Conservation (phyloP, 1,139 yeast genomes). For the Geotrichum carabidarum region DNA sequence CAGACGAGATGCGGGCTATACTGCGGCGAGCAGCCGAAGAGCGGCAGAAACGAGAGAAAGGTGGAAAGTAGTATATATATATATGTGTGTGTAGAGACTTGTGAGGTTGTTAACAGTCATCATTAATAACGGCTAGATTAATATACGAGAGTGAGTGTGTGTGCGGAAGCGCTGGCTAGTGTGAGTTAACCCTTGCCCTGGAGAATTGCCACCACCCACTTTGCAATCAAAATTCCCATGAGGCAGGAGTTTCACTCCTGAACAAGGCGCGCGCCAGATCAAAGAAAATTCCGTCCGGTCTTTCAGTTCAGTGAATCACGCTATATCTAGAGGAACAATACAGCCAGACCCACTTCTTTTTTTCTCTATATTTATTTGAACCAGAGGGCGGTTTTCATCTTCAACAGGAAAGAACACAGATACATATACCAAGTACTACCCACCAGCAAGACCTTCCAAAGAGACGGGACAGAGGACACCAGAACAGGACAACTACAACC, state of each 20-base stretch:
- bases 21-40: constrained; percentile 29
- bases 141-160: no score
- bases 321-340: no score
- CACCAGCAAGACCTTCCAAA: neutral
- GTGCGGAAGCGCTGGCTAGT: neutral
- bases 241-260: neutral
- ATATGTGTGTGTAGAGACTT: neutral
- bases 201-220: constrained; percentile 1
- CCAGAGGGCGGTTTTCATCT: no score
- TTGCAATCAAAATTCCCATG: neutral
- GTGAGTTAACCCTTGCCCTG: constrained; percentile 1
- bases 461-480: no score
- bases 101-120: no score
- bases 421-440: no score
- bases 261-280: neutral
- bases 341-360: no score
- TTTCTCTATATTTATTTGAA: no score
- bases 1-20: constrained; percentile 23
- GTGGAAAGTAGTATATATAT: neutral
- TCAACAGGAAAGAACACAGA: no score
- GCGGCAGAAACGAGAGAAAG: constrained; percentile 18
- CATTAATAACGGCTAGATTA: no score
- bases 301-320: no score
- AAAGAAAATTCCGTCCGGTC: no score
- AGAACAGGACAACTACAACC: neutral